Conservation (phyloP, 306 rosid genomes). For the Sophora flavescens region DNA sequence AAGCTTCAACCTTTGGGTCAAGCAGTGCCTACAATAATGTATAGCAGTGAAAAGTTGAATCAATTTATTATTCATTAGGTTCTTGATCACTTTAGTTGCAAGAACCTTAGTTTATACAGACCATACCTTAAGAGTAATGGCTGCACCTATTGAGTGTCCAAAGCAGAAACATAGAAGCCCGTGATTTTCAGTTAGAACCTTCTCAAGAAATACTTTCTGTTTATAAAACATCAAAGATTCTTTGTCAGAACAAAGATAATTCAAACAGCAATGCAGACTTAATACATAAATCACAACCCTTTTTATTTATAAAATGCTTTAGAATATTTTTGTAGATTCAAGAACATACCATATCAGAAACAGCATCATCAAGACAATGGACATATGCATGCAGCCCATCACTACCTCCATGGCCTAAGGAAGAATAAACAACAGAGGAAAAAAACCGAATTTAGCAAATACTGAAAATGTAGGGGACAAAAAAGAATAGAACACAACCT, state of each 20-base stretch:
- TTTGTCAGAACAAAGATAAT: constrained; percentile 23
- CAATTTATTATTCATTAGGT: neutral
- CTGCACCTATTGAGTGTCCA: constrained; percentile 96
- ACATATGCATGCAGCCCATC: too few species aligned
- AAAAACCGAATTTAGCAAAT: too few species aligned
- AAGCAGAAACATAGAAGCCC: constrained; percentile 85
- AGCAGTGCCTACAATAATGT: constrained; percentile 68
- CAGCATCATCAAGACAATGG: too few species aligned
- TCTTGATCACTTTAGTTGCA: constrained; percentile 21
- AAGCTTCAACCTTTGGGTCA: constrained; percentile 74
- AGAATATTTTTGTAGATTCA: too few species aligned
- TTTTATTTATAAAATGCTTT: too few species aligned
- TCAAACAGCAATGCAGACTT: neutral
- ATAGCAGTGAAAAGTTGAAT: neutral
- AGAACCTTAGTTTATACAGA: constrained; percentile 6
- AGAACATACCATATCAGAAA: too few species aligned
- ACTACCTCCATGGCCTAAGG: too few species aligned
- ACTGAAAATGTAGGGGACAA: too few species aligned
- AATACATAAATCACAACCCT: too few species aligned
- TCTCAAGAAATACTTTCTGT: constrained; percentile 83
- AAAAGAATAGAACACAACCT: too few species aligned
- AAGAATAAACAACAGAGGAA: too few species aligned
- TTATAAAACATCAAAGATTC: constrained; percentile 3
- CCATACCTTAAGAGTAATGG: constrained; percentile 83
- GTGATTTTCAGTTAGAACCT: constrained; percentile 71